Evolutionary conservation across 1,284 basidiomycete species (phyloP), one percentile per base, ranked within the genome.

Genomic region (Amylostereum areolatum): DNA sequence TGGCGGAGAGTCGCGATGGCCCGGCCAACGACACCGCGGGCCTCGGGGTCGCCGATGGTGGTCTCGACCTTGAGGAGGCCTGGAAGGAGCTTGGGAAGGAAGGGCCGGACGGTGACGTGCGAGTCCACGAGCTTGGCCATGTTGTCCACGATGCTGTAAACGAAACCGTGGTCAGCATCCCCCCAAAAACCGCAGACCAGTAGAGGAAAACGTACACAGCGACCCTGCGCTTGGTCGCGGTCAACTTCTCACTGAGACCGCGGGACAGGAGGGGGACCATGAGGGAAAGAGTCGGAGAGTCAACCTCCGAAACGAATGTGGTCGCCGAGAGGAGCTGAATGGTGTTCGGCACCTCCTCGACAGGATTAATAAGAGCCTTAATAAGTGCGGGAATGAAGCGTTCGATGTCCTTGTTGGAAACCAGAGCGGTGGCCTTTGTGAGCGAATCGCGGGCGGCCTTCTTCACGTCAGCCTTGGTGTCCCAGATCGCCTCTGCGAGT

Each of bases 231-330:
- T 96, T 95, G 60, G 86, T 96, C 55, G 94, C 86, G 55, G 94
- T 97, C 55, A 90, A 81, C 76, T 96, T 95, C 81, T 97, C 94
- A 59, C 72, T 81, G 58, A 98, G 82, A 85, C 97, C 97, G 80
- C 97, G 93, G 56, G 90, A 83, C 55, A 99, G 81, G 42, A 99
- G 87, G 62, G 96, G 97, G 53, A 96, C 96, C 92, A 99, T 98
- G 60, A 99, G 87, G 59, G 97, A 97, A 62, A 99, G 89, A 58
- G 97, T 99, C 55, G 97, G 85, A 55, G 96, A 95, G 70, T 99
- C 97, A 74, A 99, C 97, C 80, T 99, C 97, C 55, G 95, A 93
- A 85, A 99, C 97, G 86, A 99, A 99, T 70, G 97, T 99, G 73
- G 97, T 99, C 53, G 97, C 88, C 70, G 95, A 95, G 71, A 99